A percentile compares a stretch with the other conserved stretches of the same genome.
phyloP scores from a whole-genome alignment of 1,139 yeast species.

The Hansenula lynferdii region DNA sequence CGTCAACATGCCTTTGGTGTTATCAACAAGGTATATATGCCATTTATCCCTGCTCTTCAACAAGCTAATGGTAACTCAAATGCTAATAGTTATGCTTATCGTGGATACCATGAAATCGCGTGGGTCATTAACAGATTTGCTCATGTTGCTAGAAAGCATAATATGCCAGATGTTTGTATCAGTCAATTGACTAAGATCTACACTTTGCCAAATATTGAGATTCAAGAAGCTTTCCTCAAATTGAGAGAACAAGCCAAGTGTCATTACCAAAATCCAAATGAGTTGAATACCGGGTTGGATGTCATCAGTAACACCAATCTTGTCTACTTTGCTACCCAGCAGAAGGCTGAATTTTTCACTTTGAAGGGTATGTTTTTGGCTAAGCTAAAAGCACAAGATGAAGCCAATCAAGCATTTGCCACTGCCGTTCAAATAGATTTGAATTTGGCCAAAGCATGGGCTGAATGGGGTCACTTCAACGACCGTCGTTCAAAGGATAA shows the following conservation, averaged over 20 bases:
- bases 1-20: conserved; percentile 97
- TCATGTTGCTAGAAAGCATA: conserved; percentile 95
- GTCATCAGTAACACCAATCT: conserved; percentile 94
- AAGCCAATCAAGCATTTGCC: conserved; percentile 96
- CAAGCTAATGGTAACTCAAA: conserved; percentile 66
- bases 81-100: conserved; percentile 87
- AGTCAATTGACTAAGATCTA: conserved; percentile 90
- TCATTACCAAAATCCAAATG: conserved; percentile 84
- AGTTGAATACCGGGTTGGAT: conserved; percentile 89
- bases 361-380: conserved; percentile 97
- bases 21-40: conserved; percentile 92
- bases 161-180: conserved; percentile 95
- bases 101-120: conserved; percentile 98
- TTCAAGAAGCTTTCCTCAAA: conserved; percentile 95
- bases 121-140: conserved; percentile 99
- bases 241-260: conserved; percentile 97
- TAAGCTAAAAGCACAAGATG: conserved; percentile 82
- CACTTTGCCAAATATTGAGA: conserved; percentile 94
- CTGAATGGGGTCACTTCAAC: conserved; percentile 97
- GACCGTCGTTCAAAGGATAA: conserved; percentile 84
- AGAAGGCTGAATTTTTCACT: conserved; percentile 96
- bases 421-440: conserved; percentile 95
- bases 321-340: conserved; percentile 94
- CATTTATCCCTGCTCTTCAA: conserved; percentile 82
- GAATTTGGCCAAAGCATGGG: conserved; percentile 97